phyloP scores from a whole-genome alignment of 371 early-diverging fungal genomes.

The Phascolomyces articulosus region DNA sequence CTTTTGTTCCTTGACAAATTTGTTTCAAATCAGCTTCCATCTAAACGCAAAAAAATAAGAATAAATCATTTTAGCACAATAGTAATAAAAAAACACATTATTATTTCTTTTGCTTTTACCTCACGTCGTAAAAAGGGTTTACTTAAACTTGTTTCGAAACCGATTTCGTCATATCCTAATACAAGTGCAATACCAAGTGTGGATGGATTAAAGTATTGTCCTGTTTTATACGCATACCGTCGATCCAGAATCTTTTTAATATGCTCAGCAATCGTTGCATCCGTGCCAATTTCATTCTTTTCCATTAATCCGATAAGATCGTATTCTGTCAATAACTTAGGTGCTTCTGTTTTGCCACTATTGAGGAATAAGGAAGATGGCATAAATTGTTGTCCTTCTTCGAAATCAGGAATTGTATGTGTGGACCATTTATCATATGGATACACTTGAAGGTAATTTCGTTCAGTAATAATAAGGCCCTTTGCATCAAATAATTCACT shows the following conservation, averaged over 20 bases:
- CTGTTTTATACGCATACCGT: slow-evolving; percentile 83
- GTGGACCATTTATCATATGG: slow-evolving; percentile 93
- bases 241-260: slow-evolving; percentile 96
- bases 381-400: slow-evolving; percentile 69
- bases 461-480: slow-evolving; percentile 79
- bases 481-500: slow-evolving; percentile 75
- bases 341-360: slow-evolving; percentile 80
- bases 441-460: slow-evolving; percentile 97
- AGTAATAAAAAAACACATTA: background rate
- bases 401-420: slow-evolving; percentile 76
- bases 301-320: slow-evolving; percentile 98
- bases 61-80: background rate
- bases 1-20: slow-evolving; percentile 69
- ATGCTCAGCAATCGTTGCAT: slow-evolving; percentile 99
- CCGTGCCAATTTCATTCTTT: slow-evolving; percentile 99
- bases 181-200: slow-evolving; percentile 94
- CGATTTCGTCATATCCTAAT: slow-evolving; percentile 89
- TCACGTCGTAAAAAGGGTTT: slow-evolving; percentile 85
- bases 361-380: slow-evolving; percentile 71
- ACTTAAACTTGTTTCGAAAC: slow-evolving; percentile 79
- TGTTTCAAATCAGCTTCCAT: slow-evolving; percentile 51
- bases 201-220: slow-evolving; percentile 78
- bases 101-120: slow-evolving; percentile 39
- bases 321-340: slow-evolving; percentile 87
- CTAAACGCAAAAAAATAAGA: no score